Evolutionary conservation across 2,329 filamentous ascomycete genomes (phyloP), one percentile per base, ranked within the genome.

Genomic region (Biscogniauxia sp.): DNA sequence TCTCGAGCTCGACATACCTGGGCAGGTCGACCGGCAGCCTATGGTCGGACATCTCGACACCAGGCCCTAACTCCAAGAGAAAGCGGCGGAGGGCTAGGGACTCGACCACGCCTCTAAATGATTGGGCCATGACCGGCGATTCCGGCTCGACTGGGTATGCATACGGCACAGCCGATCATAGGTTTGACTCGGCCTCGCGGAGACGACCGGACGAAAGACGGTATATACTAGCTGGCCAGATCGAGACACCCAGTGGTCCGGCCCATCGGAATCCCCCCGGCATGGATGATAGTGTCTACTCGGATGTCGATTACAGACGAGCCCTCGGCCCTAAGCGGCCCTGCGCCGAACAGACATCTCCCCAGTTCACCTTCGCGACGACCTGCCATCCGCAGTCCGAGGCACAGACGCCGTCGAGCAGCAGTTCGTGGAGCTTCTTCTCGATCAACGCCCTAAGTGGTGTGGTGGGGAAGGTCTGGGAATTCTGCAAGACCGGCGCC

Each of bases 391-490:
- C 55, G 17, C 51, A 63, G n/a, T 55, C 61, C 15, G 62, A 59
- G 2, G 26, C 59, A 11, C 68, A 73, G 6, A 64, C 69, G 2
- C 67, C 64, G 26, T 67, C 63, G 20, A 51, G 68, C 0, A 74
- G 68, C 0, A 74, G 75, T 15, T 77, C 80, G 45, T 89, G 86
- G 88, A 82, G 84, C 28, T 78, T 79, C 19, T 75, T 84, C 54
- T 83, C 89, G 5, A 78, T 91, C 32, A 83, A 78, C 50, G 81
- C 89, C 0, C 81, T 91, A 7, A 87, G 87, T 1, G 86, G 82
- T 26, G 85, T 90, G 3, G 85, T 90, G 1, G 90, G 91, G 19
- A 94, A 89, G 70, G 87, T 96, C 0, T 93, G 92, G 84, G 85
- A 93, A 67, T 95, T 97, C 69, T 97, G 93, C 78, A 91, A 81